Conservation (phyloP, 768 basidiomycete species). For the Leccinum truebloodii region DNA sequence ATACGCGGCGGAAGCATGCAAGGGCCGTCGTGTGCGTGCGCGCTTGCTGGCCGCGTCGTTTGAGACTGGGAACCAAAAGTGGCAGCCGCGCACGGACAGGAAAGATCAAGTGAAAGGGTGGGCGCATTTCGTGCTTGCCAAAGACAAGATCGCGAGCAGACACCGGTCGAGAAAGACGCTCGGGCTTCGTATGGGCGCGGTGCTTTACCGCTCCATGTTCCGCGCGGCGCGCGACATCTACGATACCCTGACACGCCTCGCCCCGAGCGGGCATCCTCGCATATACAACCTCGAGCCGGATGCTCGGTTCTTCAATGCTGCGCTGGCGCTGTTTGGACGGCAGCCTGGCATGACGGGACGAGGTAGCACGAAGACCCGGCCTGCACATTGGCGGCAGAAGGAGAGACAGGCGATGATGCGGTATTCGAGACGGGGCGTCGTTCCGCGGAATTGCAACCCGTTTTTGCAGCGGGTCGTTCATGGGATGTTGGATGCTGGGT, state of each 20-base stretch:
- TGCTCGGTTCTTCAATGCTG: conserved; percentile 63
- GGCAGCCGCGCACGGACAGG: conserved; percentile 18
- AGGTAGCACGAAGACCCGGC: conserved; percentile 28
- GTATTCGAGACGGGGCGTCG: conserved; percentile 31
- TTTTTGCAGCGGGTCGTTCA: conserved; percentile 39
- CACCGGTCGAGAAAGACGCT: conserved; percentile 29
- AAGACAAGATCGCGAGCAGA: conserved; percentile 19
- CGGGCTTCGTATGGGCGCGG: conserved; percentile 31
- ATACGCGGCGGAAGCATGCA: conserved; percentile 50
- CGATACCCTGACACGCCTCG: conserved; percentile 22
- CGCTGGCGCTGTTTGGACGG: conserved; percentile 46
- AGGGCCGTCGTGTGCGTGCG: conserved; percentile 20
- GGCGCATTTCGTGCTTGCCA: conserved; percentile 34
- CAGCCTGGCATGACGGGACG: conserved; percentile 23
- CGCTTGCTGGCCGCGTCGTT: conserved; percentile 4
- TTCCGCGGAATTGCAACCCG: conserved; percentile 32
- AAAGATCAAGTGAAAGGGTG: conserved; percentile 36
- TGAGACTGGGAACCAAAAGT: conserved; percentile 11
- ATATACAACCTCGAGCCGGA: conserved; percentile 49
- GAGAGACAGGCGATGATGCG: conserved; percentile 27
- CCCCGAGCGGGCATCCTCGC: conserved; percentile 27
- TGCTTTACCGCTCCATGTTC: conserved; percentile 40
- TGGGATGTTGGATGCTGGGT: conserved; percentile 43
- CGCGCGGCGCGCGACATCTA: conserved; percentile 33
- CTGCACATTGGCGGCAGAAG: conserved; percentile 33